Base-by-base conservation (phyloP, 1,139 yeast species). In the Hyphopichia buzzinii region DNA sequence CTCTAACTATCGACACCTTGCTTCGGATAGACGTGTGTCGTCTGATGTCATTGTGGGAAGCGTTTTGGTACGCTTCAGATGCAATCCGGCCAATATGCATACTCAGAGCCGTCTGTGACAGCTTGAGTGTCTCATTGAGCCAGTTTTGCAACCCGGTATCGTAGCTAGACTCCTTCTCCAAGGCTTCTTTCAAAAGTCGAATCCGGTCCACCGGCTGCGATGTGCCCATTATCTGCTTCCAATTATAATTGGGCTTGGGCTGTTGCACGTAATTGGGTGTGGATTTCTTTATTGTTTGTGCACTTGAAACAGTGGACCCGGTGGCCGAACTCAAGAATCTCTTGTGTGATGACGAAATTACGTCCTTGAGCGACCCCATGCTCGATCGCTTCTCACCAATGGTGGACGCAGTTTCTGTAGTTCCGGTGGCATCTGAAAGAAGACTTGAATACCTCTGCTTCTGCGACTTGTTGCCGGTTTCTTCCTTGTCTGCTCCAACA, bases 71-170 rank as follows among this genome's bases (percentile, higher is more conserved):
- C 3, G 75, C 76, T 34, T 66, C 67, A 5, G 73, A 56, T 1
- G 76, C 76, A 30, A 71, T 60, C 34, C 61, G 59, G 3, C 77
- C 76, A 40, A 71, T 68, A 42, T 68, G 75, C 33, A 71, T 68
- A 35, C 51, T 60, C 5, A 69, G 50, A 6, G 64, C 48, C 23
- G 49, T 54, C 31, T 67, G 64, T 0, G 68, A 55, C 40, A 52
- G 61, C 41, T 61, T 66, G 37, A 71, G 55, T 1, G 72, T 64
- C 30, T 59, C 72, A 38, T 49, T 40, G 7, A 76, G 54, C 81
- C 81, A 76, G n/a, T 58, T 54, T 29, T 61, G 65, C 17, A 76
- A 54, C 1, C 80, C 80, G 0, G 77, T 62, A 25, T 72, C 74
- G 37, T 64, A 60, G 12, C 58, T 57, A 2, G 50, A 39, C 46